These are phyloP conservation scores for Drosera capensis DNA, from an alignment of 148 eudicot species.

Conservation along the genomic window DNA sequence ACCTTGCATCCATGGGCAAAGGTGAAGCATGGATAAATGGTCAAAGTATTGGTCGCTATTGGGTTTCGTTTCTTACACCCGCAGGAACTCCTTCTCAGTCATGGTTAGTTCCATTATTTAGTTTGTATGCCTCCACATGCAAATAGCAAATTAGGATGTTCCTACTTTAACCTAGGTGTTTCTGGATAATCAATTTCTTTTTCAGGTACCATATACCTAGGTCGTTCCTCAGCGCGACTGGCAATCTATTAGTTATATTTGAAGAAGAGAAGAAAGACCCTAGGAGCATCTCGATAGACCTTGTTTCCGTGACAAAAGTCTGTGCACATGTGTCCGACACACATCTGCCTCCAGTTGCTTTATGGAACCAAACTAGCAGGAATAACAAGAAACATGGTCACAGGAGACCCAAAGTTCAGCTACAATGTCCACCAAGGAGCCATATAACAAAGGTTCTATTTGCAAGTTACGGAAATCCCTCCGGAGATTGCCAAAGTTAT, in stretches of 20 bases:
- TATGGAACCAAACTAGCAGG: no score
- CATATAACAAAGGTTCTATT: no score
- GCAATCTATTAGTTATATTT: conserved; percentile 19
- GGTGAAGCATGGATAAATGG: conserved; percentile 60
- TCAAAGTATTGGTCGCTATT: conserved; percentile 48
- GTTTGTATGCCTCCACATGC: not conserved
- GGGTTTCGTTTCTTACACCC: conserved; percentile 39
- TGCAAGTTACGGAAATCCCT: no score
- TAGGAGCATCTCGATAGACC: conserved; percentile 29
- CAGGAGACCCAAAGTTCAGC: no score
- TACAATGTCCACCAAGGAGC: no score
- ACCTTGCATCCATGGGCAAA: conserved; percentile 40
- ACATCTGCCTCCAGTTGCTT: conserved; percentile 11
- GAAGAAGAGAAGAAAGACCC: conserved; percentile 32
- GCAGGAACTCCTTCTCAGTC: conserved; percentile 34
- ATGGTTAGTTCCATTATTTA: conserved; percentile 10
- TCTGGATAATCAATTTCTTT: not conserved
- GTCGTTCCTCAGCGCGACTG: conserved; percentile 17
- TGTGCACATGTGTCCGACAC: conserved; percentile 19
- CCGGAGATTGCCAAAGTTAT: no score
- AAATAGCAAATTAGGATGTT: not conserved
- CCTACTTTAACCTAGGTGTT: not conserved
- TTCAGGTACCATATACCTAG: conserved; percentile 27
- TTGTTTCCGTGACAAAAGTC: conserved; percentile 20
- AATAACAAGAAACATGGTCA: no score